These are phyloP conservation scores for Aspergillus jensenii DNA, from an alignment of 2,329 filamentous ascomycete genomes.

Conservation along the genomic window DNA sequence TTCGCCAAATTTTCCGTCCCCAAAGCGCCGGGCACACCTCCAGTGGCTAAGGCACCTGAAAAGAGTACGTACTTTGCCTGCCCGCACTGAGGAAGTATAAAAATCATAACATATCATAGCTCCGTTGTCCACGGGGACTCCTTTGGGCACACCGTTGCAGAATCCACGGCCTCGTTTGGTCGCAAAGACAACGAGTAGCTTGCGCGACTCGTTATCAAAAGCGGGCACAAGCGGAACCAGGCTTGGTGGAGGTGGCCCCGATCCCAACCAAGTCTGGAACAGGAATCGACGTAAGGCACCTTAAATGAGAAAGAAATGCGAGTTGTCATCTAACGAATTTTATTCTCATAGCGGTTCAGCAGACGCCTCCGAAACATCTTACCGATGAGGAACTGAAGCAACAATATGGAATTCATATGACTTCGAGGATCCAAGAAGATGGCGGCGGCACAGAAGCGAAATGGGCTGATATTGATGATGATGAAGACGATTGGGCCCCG, in stretches of 20 bases:
- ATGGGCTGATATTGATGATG: slow-evolving; percentile 69
- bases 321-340: slow-evolving; percentile 19
- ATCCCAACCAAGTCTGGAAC: slow-evolving; percentile 69
- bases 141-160: slow-evolving; percentile 41
- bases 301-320: neutral
- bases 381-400: slow-evolving; percentile 69
- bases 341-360: slow-evolving; percentile 47
- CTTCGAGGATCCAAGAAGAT: slow-evolving; percentile 63
- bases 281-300: slow-evolving; percentile 60
- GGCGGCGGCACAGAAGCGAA: slow-evolving; percentile 63
- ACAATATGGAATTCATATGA: slow-evolving; percentile 67
- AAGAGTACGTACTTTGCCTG: slow-evolving; percentile 48
- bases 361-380: slow-evolving; percentile 61
- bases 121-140: slow-evolving; percentile 38
- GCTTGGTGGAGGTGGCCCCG: slow-evolving; percentile 54
- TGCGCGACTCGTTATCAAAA: slow-evolving; percentile 53
- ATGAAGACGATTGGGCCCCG: slow-evolving; percentile 68
- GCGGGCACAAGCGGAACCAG: slow-evolving; percentile 45
- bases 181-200: slow-evolving; percentile 59
- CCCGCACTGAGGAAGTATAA: neutral
- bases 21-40: slow-evolving; percentile 58
- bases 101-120: slow-evolving; percentile 23
- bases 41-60: slow-evolving; percentile 53
- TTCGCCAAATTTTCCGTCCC: slow-evolving; percentile 66
- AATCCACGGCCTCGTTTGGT: slow-evolving; percentile 60